These are phyloP conservation scores for Ruellia speciosa DNA, from an alignment of 305 asterid species.

Conservation along the genomic window DNA sequence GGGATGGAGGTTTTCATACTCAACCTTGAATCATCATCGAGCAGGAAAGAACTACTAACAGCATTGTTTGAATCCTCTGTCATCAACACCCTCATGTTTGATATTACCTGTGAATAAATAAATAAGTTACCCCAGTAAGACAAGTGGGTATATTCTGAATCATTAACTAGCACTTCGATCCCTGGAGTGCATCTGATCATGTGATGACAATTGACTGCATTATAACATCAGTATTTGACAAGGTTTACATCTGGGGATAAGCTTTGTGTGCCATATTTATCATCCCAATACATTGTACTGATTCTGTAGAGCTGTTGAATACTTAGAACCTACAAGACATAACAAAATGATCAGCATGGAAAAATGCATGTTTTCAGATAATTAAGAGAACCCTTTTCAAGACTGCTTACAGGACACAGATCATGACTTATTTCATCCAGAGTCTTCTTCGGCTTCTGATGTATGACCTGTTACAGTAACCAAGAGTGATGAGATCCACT, in stretches of 20 bases:
- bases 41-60: constrained; percentile 86
- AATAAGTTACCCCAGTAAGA: neutral
- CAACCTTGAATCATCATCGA: constrained; percentile 95
- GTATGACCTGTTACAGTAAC: constrained; percentile 62
- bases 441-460: constrained; percentile 95
- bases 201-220: neutral
- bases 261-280: constrained; percentile 95
- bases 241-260: constrained; percentile 76
- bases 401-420: constrained; percentile 78
- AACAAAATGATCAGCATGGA: constrained; percentile 17
- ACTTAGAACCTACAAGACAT: constrained; percentile 70
- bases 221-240: neutral
- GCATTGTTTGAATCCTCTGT: constrained; percentile 93
- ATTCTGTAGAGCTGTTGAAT: constrained; percentile 94
- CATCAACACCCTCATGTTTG: constrained; percentile 79
- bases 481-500: constrained; percentile 9
- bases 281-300: constrained; percentile 99
- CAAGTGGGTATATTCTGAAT: neutral
- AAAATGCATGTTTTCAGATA: constrained; percentile 5
- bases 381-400: neutral
- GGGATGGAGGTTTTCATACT: constrained; percentile 17
- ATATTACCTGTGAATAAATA: constrained; percentile 49
- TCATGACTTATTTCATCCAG: constrained; percentile 94
- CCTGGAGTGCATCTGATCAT: neutral
- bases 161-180: neutral